Percentiles rank a stretch among this genome's conserved stretches.
These are phyloP conservation scores for Thalia dealbata DNA, from an alignment of 176 grass and related monocot species.

Conservation along the genomic window DNA sequence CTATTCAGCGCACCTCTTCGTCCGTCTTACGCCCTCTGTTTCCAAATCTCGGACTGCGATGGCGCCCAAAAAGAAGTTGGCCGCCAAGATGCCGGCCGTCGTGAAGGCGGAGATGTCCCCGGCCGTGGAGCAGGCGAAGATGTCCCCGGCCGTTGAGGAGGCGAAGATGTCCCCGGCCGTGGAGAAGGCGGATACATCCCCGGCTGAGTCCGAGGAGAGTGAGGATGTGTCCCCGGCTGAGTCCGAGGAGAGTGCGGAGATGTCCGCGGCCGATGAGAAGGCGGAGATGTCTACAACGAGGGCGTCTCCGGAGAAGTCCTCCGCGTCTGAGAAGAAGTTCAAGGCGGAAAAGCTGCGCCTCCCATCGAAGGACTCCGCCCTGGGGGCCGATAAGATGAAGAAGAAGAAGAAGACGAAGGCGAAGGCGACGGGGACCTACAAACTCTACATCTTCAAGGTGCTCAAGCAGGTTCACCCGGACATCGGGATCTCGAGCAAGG, in stretches of 20 bases:
- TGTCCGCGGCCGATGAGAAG: constrained; percentile 24
- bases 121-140: no score
- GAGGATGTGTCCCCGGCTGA: no score
- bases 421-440: constrained; percentile 51
- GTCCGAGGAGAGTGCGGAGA: constrained; percentile 39
- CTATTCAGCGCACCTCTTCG: no score
- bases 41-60: no score
- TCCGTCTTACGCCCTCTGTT: no score
- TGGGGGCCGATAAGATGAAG: constrained; percentile 1
- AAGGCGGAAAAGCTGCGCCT: constrained; percentile 11
- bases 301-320: constrained; percentile 13
- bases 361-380: background rate
- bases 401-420: constrained; percentile 16
- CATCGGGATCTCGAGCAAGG: constrained; percentile 87
- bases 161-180: no score
- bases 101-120: no score
- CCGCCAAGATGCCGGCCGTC: no score
- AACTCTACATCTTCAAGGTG: constrained; percentile 92
- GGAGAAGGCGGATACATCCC: no score
- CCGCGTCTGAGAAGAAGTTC: constrained; percentile 1
- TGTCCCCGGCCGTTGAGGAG: no score
- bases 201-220: constrained; percentile 12
- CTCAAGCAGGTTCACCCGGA: constrained; percentile 86
- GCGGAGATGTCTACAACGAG: constrained; percentile 1
- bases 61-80: no score